Evolutionary conservation across 805 yeast genomes (phyloP).

Genomic region (Yamadazyma akitaensis): DNA sequence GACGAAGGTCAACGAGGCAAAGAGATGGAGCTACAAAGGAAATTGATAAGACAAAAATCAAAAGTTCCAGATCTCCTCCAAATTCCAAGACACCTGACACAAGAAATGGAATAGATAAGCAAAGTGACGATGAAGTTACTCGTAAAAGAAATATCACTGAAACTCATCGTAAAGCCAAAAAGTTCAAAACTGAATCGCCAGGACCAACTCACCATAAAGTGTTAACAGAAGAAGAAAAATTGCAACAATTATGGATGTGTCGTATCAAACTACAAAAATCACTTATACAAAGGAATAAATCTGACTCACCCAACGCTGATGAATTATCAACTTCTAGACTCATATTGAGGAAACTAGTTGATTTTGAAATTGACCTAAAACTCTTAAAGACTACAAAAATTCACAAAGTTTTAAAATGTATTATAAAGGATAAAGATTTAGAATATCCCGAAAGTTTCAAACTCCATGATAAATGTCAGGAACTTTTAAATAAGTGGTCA

Average conservation of each 20-base stretch:
- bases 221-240: constrained; percentile 36
- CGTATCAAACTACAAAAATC: constrained; percentile 48
- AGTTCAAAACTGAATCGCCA: constrained; percentile 16
- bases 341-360: constrained; percentile 39
- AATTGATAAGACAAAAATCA: constrained; percentile 27
- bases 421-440: constrained; percentile 36
- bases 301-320: constrained; percentile 41
- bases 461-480: constrained; percentile 43
- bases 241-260: constrained; percentile 46
- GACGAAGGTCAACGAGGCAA: constrained; percentile 24
- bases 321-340: constrained; percentile 41
- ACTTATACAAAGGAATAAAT: constrained; percentile 41
- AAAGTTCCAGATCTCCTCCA: neutral
- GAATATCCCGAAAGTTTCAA: constrained; percentile 43
- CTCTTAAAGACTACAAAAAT: constrained; percentile 44
- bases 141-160: constrained; percentile 6
- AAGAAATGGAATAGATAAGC: constrained; percentile 7
- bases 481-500: constrained; percentile 42
- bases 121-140: constrained; percentile 14
- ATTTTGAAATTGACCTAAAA: constrained; percentile 40
- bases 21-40: constrained; percentile 18
- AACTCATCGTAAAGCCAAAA: constrained; percentile 6
- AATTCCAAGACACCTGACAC: neutral
- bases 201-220: constrained; percentile 9
- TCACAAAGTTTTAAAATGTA: constrained; percentile 52